phyloP scores from a whole-genome alignment of 805 yeast genomes.

The Saturnispora diversa region DNA sequence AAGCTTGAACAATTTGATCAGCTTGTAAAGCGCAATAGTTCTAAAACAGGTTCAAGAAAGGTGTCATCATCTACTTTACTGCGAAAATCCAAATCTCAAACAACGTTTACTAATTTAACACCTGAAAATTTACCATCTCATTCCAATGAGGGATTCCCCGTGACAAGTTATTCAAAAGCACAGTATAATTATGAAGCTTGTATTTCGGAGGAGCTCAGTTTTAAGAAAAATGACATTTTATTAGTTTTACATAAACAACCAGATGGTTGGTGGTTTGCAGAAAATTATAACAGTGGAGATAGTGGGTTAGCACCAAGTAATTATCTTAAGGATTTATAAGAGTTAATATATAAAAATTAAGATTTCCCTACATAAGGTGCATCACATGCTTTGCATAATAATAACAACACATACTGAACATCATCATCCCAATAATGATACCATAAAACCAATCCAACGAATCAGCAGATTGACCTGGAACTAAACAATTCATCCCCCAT shows the following conservation, averaged over 20 bases:
- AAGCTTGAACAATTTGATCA: conserved; percentile 2
- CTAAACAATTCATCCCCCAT: conserved; percentile 98
- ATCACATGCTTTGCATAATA: conserved; percentile 39
- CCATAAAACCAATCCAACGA: conserved; percentile 60
- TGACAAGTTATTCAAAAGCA: conserved; percentile 46
- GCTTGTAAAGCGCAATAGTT: conserved; percentile 7
- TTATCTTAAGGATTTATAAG: conserved; percentile 32
- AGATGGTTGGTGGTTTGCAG: conserved; percentile 74
- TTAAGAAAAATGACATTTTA: conserved; percentile 49
- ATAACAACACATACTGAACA: conserved; percentile 41
- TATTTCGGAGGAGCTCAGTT: conserved; percentile 52
- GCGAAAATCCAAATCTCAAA: conserved; percentile 27
- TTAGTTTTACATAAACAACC: conserved; percentile 50
- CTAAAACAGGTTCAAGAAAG: conserved; percentile 8
- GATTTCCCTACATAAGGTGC: conserved; percentile 16
- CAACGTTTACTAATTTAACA: conserved; percentile 19
- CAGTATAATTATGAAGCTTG: conserved; percentile 51
- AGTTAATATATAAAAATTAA: not conserved
- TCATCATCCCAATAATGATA: conserved; percentile 38
- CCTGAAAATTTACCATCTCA: conserved; percentile 35
- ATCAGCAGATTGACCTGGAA: conserved; percentile 80
- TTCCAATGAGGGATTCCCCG: conserved; percentile 47
- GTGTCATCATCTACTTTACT: conserved; percentile 10
- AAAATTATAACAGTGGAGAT: conserved; percentile 37
- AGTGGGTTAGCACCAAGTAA: conserved; percentile 62